Base-by-base conservation (phyloP, 345 rosid species). In the Geranium rotundifolium region DNA sequence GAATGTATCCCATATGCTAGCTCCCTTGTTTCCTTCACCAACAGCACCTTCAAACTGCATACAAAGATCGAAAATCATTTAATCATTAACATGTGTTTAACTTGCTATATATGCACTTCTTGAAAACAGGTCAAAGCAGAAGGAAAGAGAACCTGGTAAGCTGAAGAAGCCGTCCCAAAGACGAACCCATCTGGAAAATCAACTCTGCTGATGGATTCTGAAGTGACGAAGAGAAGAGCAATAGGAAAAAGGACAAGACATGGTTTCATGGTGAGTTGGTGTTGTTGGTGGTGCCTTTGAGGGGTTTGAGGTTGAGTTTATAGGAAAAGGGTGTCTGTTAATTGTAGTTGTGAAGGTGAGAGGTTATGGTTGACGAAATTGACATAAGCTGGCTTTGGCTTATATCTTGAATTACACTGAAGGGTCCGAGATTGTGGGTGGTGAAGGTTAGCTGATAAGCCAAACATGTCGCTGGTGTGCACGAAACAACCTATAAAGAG, bases 81-180 rank as follows among this genome's bases (percentile, higher is more conserved):
- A 5, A 37, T 37, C 46, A 37, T 37, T 37, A 10, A 37, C 46
- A 37, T 37, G 3, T 10, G 12, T 37, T 6, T 37, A 37, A 10
- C 12, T 37, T 37, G 46, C 46, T 37, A 37, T 34, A 8, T 3
- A 34, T 23, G 27, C 27, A 23, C 27, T 23, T 23, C 27, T 23
- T 23, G 27, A 23, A 23, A 23, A 23, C 27, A 2, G 27, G 27
- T 23, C 6, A 46, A 7, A 20, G 65, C 17, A 20, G 23, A 37
- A 12, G 9, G 8, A 15, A 61, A 34, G 37, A 46, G 56, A 56
- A 91, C 96, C 89, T 89, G 96, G 65, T 89, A 85, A 72, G 96
- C 98, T 7, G 95, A 91, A 63, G 98, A 92, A 56, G 98, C 95
- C 15, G 96, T 86, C 58, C 98, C 95, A 39, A 91, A 92, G 8